These are phyloP conservation scores for Naegleria gruberi DNA, from an alignment of 208 protist species.

Conservation along the genomic window DNA sequence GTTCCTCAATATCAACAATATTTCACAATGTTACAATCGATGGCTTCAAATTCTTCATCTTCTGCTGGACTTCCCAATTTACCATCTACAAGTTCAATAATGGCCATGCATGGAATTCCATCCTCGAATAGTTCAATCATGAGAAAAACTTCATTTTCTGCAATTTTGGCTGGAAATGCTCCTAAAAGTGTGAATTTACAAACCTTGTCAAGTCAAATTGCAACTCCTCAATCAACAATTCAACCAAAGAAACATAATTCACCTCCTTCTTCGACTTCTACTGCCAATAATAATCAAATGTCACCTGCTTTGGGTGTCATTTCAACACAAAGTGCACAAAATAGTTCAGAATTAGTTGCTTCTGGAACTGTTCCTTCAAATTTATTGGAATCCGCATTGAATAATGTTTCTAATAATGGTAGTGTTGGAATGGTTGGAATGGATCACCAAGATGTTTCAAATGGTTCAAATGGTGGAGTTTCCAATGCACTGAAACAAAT, in stretches of 20 bases:
- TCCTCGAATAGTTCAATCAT: background rate
- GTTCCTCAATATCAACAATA: slow-evolving; percentile 4
- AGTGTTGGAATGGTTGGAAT: too few relatives aligned
- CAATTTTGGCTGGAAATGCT: background rate
- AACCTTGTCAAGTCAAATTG: background rate
- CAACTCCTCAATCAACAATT: background rate
- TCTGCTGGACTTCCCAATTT: too few relatives aligned
- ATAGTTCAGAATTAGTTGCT: background rate
- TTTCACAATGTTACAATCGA: background rate
- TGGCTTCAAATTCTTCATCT: background rate
- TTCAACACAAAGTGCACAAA: background rate
- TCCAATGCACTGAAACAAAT: too few relatives aligned
- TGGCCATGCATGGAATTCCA: background rate
- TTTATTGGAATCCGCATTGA: too few relatives aligned
- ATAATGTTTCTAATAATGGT: too few relatives aligned
- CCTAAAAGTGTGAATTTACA: background rate
- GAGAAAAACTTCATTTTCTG: background rate
- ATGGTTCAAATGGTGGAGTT: background rate
- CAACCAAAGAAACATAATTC: background rate
- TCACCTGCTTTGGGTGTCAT: background rate
- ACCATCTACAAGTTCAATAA: background rate
- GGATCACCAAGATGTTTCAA: background rate
- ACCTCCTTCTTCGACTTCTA: background rate
- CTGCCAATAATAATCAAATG: background rate
- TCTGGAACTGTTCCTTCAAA: too few relatives aligned